A percentile compares a stretch with the other conserved stretches of the same genome.
Conservation (phyloP, 1,284 basidiomycete species). For the Psilocybe mexicana region DNA sequence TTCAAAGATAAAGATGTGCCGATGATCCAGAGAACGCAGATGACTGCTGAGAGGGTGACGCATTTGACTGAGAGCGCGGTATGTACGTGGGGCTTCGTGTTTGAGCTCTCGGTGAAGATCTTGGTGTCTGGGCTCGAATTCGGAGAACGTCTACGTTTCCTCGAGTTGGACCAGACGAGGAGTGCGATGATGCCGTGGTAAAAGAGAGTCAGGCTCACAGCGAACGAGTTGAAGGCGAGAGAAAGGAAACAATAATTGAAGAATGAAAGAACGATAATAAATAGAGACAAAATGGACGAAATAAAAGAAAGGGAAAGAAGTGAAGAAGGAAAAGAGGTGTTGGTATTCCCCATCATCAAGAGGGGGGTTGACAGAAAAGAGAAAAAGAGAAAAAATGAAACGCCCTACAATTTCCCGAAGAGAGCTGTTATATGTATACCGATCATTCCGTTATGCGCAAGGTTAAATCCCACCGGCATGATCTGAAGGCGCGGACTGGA, state of each 20-base stretch:
- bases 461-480: no score
- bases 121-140: background rate
- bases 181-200: background rate
- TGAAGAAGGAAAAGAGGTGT: background rate
- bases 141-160: background rate
- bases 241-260: conserved; percentile 1
- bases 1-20: conserved; percentile 2
- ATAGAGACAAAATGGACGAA: conserved; percentile 8
- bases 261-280: conserved; percentile 8
- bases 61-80: background rate
- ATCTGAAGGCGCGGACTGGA: no score
- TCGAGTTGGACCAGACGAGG: background rate
- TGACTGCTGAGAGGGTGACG: conserved; percentile 1
- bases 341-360: background rate
- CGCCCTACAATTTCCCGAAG: background rate
- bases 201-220: background rate
- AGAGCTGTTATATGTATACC: background rate
- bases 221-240: conserved; percentile 4
- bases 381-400: background rate
- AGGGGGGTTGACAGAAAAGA: background rate
- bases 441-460: no score
- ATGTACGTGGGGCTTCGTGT: background rate
- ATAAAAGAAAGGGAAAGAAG: background rate
- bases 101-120: background rate
- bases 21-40: conserved; percentile 7